Base-by-base conservation (phyloP, 768 basidiomycete genomes). In the Boletellus emodensis region DNA sequence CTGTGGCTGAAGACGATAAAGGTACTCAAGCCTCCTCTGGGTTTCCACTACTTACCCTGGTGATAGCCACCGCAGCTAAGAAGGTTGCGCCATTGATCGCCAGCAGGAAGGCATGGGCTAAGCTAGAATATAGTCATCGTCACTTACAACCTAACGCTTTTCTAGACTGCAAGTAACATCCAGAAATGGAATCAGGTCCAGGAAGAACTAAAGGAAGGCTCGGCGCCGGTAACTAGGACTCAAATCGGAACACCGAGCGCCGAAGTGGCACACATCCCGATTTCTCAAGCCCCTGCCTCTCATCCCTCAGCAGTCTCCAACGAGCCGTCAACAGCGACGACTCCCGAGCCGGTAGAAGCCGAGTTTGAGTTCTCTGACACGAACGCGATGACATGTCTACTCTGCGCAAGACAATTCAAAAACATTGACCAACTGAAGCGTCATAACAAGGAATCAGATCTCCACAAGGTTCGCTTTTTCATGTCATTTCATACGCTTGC, bases 181-280 rank as follows among this genome's bases (percentile, higher is more conserved):
- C 85, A 79, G 61, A 97, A 98, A 66, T 99, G 95, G 96, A 98
- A 94, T 65, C 87, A 86, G 72, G 90, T 94, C 10, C 91, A 95
- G 69, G 87, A 86, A 69, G 94, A 93, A 61, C 77, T 96, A 44
- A 80, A 79, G 33, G 75, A 80, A 52, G 68, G 74, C 38, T 49
- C 71, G 30, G 63, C 60, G 52, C 40, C 62, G 44, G 62, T 51
- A 36, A 50, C 65, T 36, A 65, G 46, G 41, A 49, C 55, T 24
- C 56, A 48, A 35, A 38, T 34, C 38, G 56, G 22, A 14, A 15
- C 47, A 4, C 15, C 62, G 30, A 51, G 9, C 37, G 34, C 53
- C 2, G 54, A 64, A 47, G 48, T 35, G 18, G 39, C 32, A 33
- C 51, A 54, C 9, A 13, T 40, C 6, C 40, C 35, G 33, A 56